Percentiles rank a stretch among this genome's conserved stretches.
These are phyloP conservation scores for Fraxinus ornus DNA, from an alignment of 305 asterid genomes.

Conservation along the genomic window DNA sequence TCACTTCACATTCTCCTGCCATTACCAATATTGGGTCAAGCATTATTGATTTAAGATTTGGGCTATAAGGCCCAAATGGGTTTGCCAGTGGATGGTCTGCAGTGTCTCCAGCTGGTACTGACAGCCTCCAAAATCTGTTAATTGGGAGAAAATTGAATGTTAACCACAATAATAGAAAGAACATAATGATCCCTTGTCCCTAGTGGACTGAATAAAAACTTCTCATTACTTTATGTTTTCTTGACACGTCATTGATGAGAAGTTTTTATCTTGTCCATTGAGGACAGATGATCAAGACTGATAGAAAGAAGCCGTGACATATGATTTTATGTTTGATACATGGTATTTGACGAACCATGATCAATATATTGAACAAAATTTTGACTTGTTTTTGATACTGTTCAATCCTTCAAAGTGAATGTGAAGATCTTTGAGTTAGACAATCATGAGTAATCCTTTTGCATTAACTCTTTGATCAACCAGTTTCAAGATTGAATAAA, in stretches of 20 bases:
- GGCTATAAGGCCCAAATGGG: constrained; percentile 65
- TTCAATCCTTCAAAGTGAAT: not conserved
- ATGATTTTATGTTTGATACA: not conserved
- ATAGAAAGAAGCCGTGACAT: not conserved
- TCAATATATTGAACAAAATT: not conserved
- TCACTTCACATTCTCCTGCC: constrained; percentile 54
- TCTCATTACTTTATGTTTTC: no score
- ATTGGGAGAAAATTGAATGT: not conserved
- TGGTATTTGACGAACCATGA: not conserved
- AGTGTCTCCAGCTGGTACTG: constrained; percentile 49
- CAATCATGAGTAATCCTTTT: not conserved
- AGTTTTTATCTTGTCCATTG: not conserved
- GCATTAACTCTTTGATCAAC: not conserved
- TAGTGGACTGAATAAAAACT: no score
- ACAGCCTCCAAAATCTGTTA: constrained; percentile 63
- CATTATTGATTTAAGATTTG: constrained; percentile 32
- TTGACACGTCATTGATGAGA: not conserved
- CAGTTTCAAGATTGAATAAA: not conserved
- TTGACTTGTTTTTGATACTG: not conserved
- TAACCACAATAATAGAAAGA: not conserved
- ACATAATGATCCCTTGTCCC: not conserved
- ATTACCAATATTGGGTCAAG: constrained; percentile 54
- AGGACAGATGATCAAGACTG: not conserved
- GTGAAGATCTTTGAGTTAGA: not conserved
- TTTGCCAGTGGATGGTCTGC: constrained; percentile 56